Conservation (phyloP, 306 rosid genomes). For the Adenanthera pavonina region DNA sequence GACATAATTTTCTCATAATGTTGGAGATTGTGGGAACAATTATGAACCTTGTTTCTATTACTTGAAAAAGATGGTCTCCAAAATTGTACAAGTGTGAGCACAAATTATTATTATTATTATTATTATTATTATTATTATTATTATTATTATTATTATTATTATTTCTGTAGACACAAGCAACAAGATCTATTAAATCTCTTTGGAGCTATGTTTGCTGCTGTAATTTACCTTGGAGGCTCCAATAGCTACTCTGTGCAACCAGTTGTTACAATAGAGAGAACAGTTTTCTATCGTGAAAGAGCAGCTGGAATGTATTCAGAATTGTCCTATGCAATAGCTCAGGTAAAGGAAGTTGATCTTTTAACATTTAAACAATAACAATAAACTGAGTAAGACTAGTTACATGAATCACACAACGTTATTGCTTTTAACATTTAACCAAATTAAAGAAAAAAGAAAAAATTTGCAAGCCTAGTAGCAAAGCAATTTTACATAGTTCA, state of each 20-base stretch:
- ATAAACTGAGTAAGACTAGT: too few species aligned
- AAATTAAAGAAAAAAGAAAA: neutral
- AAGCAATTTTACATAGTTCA: neutral
- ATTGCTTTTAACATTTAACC: neutral
- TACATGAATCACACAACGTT: too few species aligned
- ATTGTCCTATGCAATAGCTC: constrained; percentile 41
- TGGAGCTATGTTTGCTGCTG: constrained; percentile 35
- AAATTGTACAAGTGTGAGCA: neutral
- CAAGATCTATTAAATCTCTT: constrained; percentile 32
- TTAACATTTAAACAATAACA: too few species aligned
- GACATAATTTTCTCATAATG: too few species aligned
- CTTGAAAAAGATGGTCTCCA: neutral
- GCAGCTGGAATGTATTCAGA: constrained; percentile 38
- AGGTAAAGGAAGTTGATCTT: constrained; percentile 33
- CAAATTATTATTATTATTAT: neutral
- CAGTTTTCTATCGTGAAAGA: constrained; percentile 40
- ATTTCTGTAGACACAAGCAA: neutral
- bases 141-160: neutral
- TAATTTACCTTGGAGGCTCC: constrained; percentile 33
- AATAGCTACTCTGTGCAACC: constrained; percentile 21
- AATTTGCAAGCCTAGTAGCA: neutral
- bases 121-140: neutral
- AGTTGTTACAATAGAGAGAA: constrained; percentile 31
- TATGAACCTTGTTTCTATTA: neutral
- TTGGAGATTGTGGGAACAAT: too few species aligned